Evolutionary conservation across 75 land plant genomes (phyloP), one percentile per base, ranked within the genome.

Genomic region (Picea glauca): DNA sequence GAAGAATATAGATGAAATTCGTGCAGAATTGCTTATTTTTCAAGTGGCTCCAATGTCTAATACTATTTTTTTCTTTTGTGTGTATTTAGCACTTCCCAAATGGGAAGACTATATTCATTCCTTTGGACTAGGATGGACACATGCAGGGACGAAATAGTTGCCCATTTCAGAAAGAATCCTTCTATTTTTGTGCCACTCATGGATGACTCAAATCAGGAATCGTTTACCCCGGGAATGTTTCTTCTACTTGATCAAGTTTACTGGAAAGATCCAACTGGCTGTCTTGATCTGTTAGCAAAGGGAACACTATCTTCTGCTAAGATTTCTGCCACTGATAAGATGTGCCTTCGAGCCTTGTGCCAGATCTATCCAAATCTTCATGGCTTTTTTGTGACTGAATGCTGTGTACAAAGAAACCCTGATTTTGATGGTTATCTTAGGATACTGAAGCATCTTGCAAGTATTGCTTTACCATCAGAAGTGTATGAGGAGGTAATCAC

Each of bases 191-290:
- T 93, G 76, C 98, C 98, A 60, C 61, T 38, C 31, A 20, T 70
- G 26, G 40, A 76, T 61, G 62, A 62, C 14, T 77, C 15, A 6
- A 85, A 78, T 54, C 79, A 72, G 58, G 82, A 90, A 31, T 85
- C 86, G 62, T 61, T 79, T 65, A 75, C 85, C 13, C 20, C 79
- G 72, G 96, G 98, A 78, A 67, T 58, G 4, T 76, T 96, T 78
- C 80, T 90, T 59, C 77, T 90, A 57, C 74, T 84, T 43, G 79
- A 82, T 46, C 81, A 90, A 72, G 90, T 96, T 15, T 86, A 81
- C 61, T 96, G 98, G 98, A 83, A 78, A 60, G 98, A 96, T 83
- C 82, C 85, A 30, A 84, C 91, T 83, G 92, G 91, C 58, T 76
- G 84, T 58, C 20, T 86, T 54, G 82, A 83, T 58, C 76, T 76